Base-by-base conservation (phyloP, 1,139 yeast species). In the Kurtzmaniella natalensis region DNA sequence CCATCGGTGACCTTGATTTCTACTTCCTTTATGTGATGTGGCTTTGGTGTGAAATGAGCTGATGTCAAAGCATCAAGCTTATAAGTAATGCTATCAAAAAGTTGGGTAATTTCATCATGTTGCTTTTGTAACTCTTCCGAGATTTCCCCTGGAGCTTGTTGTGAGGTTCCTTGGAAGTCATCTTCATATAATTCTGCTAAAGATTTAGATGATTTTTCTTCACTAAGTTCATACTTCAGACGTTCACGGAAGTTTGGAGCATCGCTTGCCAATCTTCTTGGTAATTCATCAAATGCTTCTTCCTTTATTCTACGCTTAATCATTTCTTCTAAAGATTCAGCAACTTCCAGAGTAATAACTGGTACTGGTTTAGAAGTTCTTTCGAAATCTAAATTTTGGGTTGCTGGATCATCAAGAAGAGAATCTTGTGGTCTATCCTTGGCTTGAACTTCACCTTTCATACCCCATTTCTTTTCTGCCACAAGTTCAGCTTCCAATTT, bases 171-270 rank as follows among this genome's bases (percentile, higher is more conserved):
- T 38, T 79, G 72, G 47, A 76, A 80, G 42, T 87, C 95, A 37
- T 87, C 95, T 57, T 89, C 97, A 55, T 92, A 92, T 27, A 86
- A 59, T 50, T 92, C 96, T 1, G 97, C 96, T 45, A 92, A 75
- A 3, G 96, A 87, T 57, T 88, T 87, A 19, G 78, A 57, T 1
- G 96, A 85, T 58, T 92, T 92, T 38, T 79, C 76, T 52, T 89
- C 96, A 38, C 88, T 81, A 17, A 92, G 76, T 45, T 87, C 94
- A 33, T 71, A 66, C 37, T 64, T 61, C 52, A 58, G 59, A 59
- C 57, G 65, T 53, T 55, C 64, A 32, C 63, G 76, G 59, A 80
- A 81, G 42, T 73, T 77, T 41, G 72, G 70, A 28, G 70, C 63
- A 47, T 85, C 94, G 1, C 79, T 72, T 9, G 82, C 64, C 13